A percentile compares a stretch with the other conserved stretches of the same genome.
Evolutionary conservation across 2,329 filamentous ascomycete genomes (phyloP).

Genomic region (Beauveria varroae): DNA sequence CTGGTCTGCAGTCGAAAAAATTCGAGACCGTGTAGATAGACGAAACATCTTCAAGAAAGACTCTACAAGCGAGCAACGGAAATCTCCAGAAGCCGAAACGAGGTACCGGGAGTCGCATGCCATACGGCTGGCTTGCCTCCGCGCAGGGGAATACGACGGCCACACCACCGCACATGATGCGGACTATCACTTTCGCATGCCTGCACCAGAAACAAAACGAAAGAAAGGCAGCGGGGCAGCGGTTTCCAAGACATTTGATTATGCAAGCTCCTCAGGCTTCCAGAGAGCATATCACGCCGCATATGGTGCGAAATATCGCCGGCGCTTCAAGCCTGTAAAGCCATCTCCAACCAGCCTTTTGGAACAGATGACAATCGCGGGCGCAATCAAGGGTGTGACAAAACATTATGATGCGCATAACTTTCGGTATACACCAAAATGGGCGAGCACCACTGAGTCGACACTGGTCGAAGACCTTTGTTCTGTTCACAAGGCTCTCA

Average conservation of each 20-base stretch:
- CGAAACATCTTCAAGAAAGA: not conserved
- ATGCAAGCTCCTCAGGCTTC: not conserved
- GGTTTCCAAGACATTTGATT: not conserved
- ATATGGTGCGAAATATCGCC: not conserved
- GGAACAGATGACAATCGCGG: not conserved
- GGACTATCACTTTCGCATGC: not conserved
- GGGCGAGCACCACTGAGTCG: fast-evolving
- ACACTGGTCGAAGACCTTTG: not conserved
- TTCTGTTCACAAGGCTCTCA: not conserved
- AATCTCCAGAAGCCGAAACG: not conserved
- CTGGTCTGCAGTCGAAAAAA: not conserved
- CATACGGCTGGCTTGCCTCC: not conserved
- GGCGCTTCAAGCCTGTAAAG: not conserved
- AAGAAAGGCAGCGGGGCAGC: too few species aligned
- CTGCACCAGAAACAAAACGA: not conserved
- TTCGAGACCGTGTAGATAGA: not conserved
- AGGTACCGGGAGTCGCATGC: not conserved
- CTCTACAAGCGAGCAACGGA: fast-evolving
- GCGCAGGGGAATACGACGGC: not conserved
- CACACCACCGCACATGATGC: not conserved
- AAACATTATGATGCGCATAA: not conserved
- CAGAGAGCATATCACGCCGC: not conserved
- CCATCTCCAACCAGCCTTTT: not conserved
- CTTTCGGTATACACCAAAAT: not conserved
- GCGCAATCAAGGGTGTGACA: not conserved